Base-by-base conservation (phyloP, 1,284 basidiomycete species). In the Naganishia liquefaciens region DNA sequence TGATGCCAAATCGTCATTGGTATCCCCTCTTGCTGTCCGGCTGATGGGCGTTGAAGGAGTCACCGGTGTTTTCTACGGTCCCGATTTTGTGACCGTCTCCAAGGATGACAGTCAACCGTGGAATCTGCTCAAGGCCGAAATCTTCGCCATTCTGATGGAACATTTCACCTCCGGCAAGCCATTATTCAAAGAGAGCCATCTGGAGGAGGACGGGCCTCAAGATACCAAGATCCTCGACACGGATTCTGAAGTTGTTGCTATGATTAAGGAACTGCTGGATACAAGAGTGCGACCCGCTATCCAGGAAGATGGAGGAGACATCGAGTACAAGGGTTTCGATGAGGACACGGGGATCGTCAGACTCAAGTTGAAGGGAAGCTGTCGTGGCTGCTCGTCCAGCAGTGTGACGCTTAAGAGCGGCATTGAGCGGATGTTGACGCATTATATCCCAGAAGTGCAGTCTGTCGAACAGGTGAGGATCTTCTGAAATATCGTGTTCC, bases 361-460 rank as follows among this genome's bases (percentile, higher is more conserved):
- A 74, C 84, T 99, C 44, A 96, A 90, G 80, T 82, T 99, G 68
- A 99, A 98, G 82, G 95, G 95, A 25, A 94, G 91, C 74, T 99
- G 95, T 80, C 82, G 95, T 73, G 95, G 96, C 7, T 99, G 95
- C 79, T 87, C 87, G 69, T 92, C 89, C 42, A 92, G 89, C 73
- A 88, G 91, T 13, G 94, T 99, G 30, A 99, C 95, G 19, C 82
- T 99, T 68, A 99, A 98, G 83, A 87, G 85, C 70, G 93, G 94
- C 3, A 95, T 97, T 63, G 96, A 99, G 81, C 84, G 95, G 68
- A 99, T 99, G 96, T 82, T 99, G 73, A 95, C 92, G 91, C 95
- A 99, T 79, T 99, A 98, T 74, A 91, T 99, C 63, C 95, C 95
- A 6, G 94, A 99, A 79, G 95, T 99, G 39, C 89, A 95, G 78